Evolutionary conservation across 768 basidiomycete species (phyloP).

Genomic region (Cubamyces sp.): DNA sequence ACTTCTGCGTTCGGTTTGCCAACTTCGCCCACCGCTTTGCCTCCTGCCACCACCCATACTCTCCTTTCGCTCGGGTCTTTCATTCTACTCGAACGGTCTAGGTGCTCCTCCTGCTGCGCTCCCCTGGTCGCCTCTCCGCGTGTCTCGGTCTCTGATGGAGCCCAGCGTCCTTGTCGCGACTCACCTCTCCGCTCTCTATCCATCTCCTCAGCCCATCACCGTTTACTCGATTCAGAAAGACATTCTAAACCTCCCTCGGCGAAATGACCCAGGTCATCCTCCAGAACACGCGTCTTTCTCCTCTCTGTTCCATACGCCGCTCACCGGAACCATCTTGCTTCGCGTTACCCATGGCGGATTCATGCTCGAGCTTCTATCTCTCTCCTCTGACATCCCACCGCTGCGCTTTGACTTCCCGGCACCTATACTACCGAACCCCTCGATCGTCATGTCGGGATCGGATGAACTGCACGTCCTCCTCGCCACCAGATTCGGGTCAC

Average conservation of each 20-base stretch:
- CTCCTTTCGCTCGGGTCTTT: constrained; percentile 10
- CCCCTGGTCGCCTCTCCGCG: not conserved
- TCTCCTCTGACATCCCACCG: constrained; percentile 64
- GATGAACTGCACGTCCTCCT: constrained; percentile 71
- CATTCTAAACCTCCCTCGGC: constrained; percentile 43
- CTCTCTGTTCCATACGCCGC: constrained; percentile 55
- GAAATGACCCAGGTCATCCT: constrained; percentile 45
- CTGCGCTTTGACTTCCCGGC: constrained; percentile 82
- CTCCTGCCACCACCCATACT: constrained; percentile 7
- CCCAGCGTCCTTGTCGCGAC: constrained; percentile 33
- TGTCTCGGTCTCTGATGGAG: constrained; percentile 23
- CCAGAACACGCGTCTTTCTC: constrained; percentile 77
- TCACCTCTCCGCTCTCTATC: constrained; percentile 61
- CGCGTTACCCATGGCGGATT: constrained; percentile 76
- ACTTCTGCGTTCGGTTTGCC: not conserved
- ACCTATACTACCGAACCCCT: constrained; percentile 63
- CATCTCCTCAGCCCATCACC: constrained; percentile 52
- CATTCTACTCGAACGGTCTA: not conserved
- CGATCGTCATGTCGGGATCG: constrained; percentile 54
- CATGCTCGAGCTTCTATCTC: constrained; percentile 77
- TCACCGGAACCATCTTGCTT: constrained; percentile 68
- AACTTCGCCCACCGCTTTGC: not conserved
- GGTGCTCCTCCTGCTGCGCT: constrained; percentile 6
- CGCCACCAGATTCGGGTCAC: constrained; percentile 66
- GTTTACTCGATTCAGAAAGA: constrained; percentile 65